Base-by-base conservation (phyloP, 495 filamentous ascomycete species). In the Podospora bellae-mahoneyi region DNA sequence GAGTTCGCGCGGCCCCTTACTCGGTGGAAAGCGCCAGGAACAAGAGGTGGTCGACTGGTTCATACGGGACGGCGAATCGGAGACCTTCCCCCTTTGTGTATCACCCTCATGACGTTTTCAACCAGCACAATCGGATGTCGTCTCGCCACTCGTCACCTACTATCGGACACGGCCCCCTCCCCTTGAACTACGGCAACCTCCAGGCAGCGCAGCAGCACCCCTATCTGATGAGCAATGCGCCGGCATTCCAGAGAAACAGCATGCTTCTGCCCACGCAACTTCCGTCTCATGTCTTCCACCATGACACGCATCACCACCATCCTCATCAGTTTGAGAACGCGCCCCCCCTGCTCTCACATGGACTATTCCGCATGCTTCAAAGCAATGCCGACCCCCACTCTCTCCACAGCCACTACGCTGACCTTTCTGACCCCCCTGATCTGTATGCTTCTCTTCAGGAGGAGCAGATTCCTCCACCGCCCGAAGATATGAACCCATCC, bases 11-110 rank as follows among this genome's bases (percentile, higher is more conserved):
- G 39, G 86, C 83, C 28, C 88, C 89, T 20, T 90, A 92, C 72
- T 84, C 77, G 23, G 81, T 89, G 65, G 87, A 89, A 39, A 80
- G 79, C 54, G 81, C 81, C 55, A 81, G 88, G 66, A 88, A 84
- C 73, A 91, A 91, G 79, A 80, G 89, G 68, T 91, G 89, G 89
- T 91, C 89, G 26, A 90, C 89, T 15, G 89, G 87, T 23, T 90
- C 85, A 19, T 89, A 83, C 73, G 84, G 78, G n/a, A 81, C 84
- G 26, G 77, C 80, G 18, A 84, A 80, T 68, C 78, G 86, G 57
- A 78, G 84, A 18, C 83, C 83, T 26, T 83, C 86, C 5, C 85
- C 86, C 55, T 87, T 86, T 66, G 74, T 86, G 54, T 84, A 83
- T 73, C 80, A 84, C 53, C 79, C 82, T 30, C 79, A 85, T 67